Conservation (phyloP, 1,284 basidiomycete species). For the Ceratobasidium sp. region DNA sequence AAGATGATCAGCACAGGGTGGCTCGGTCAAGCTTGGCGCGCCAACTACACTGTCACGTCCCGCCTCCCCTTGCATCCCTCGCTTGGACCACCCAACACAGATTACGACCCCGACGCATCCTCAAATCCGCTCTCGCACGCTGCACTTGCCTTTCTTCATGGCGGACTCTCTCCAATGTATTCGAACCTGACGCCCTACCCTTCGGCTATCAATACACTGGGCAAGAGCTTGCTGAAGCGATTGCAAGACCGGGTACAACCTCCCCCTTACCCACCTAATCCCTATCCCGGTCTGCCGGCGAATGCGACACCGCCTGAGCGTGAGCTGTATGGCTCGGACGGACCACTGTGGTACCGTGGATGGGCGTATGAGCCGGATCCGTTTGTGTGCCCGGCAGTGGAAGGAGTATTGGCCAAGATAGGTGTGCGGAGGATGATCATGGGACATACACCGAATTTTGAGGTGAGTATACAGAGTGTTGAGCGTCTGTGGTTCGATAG, state of each 20-base stretch:
- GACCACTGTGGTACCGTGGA: slow-evolving; percentile 91
- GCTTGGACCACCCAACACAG: slow-evolving; percentile 77
- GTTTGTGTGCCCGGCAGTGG: slow-evolving; percentile 77
- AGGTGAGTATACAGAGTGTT: slow-evolving; percentile 60
- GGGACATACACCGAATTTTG: slow-evolving; percentile 94
- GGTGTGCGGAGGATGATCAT: slow-evolving; percentile 90
- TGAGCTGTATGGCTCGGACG: slow-evolving; percentile 79
- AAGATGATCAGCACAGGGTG: slow-evolving; percentile 78
- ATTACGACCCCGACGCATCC: slow-evolving; percentile 66
- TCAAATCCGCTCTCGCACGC: slow-evolving; percentile 73
- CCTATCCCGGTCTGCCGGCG: slow-evolving; percentile 80
- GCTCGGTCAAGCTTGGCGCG: slow-evolving; percentile 86
- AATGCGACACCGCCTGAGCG: slow-evolving; percentile 75
- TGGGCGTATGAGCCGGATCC: slow-evolving; percentile 83
- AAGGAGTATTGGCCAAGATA: slow-evolving; percentile 75
- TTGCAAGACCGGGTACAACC: slow-evolving; percentile 74
- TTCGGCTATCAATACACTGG: slow-evolving; percentile 80
- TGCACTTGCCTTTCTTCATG: slow-evolving; percentile 88
- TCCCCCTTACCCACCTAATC: slow-evolving; percentile 82
- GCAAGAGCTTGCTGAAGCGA: slow-evolving; percentile 73
- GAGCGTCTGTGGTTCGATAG: not conserved
- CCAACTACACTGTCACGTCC: slow-evolving; percentile 87
- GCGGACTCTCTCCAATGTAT: slow-evolving; percentile 84
- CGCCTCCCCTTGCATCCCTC: slow-evolving; percentile 82
- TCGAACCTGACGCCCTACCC: slow-evolving; percentile 82